A percentile compares a stretch with the other conserved stretches of the same genome.
These are phyloP conservation scores for Corchorus olitorius DNA, from an alignment of 345 rosid species.

Conservation along the genomic window DNA sequence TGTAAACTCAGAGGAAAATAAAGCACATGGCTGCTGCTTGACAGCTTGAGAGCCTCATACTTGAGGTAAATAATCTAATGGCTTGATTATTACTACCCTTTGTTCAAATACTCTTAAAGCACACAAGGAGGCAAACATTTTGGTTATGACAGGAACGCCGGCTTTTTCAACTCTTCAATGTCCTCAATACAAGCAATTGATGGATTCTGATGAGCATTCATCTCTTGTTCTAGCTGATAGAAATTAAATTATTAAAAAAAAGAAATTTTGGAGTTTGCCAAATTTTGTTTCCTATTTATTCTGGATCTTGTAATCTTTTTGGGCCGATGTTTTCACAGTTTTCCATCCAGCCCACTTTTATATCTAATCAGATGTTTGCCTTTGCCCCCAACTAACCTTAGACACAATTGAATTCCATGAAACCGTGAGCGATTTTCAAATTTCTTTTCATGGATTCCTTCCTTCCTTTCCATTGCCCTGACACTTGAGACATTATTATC, in stretches of 20 bases:
- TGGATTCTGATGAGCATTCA: neutral
- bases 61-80: constrained; percentile 21
- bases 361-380: neutral
- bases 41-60: constrained; percentile 6
- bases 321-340: neutral
- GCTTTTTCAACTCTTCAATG: neutral
- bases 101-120: neutral
- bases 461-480: neutral
- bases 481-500: constrained; percentile 22
- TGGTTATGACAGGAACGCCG: neutral
- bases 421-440: neutral
- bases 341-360: neutral
- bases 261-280: neutral
- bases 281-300: neutral
- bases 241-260: neutral
- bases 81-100: neutral
- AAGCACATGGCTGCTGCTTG: constrained; percentile 12
- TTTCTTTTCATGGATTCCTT: neutral
- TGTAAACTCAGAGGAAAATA: constrained; percentile 47
- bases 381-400: no score
- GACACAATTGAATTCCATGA: neutral
- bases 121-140: constrained; percentile 10
- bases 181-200: neutral
- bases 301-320: neutral
- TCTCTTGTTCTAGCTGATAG: constrained; percentile 2